These are phyloP conservation scores for Magnaporthales sp. DNA, from an alignment of 2,329 filamentous ascomycete genomes.

Conservation along the genomic window DNA sequence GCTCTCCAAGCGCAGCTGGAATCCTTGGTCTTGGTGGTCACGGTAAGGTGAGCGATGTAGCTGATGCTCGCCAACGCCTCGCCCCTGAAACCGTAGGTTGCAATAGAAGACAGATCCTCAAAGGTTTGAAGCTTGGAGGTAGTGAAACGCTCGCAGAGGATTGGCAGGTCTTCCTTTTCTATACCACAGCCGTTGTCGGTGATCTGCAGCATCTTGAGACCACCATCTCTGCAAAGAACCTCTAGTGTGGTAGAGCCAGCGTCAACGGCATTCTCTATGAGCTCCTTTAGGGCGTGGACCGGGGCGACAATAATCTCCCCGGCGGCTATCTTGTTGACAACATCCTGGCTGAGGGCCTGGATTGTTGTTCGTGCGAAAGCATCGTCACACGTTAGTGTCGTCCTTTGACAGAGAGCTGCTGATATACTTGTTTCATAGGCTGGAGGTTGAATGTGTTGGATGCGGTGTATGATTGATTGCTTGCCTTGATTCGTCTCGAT, in stretches of 20 bases:
- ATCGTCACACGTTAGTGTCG: not conserved
- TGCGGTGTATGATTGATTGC: too few species aligned
- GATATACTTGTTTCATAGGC: conserved; percentile 2
- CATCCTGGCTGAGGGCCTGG: conserved; percentile 79
- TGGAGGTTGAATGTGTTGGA: not conserved
- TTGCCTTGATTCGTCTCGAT: conserved; percentile 10
- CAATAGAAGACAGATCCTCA: conserved; percentile 82
- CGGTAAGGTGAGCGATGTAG: conserved; percentile 90
- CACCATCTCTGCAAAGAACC: conserved; percentile 88
- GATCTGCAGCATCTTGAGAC: conserved; percentile 89
- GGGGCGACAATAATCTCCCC: conserved; percentile 98
- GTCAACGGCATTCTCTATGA: conserved; percentile 95
- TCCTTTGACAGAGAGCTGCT: conserved; percentile 23
- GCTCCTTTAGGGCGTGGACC: conserved; percentile 89
- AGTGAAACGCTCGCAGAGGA: conserved; percentile 92
- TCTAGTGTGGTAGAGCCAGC: conserved; percentile 91
- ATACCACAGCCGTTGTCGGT: conserved; percentile 97
- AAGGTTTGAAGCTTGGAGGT: conserved; percentile 93
- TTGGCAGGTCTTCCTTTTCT: conserved; percentile 84
- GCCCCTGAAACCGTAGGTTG: conserved; percentile 95
- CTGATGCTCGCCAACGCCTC: conserved; percentile 96
- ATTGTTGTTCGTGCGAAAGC: not conserved
- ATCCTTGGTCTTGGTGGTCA: conserved; percentile 87
- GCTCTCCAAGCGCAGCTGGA: conserved; percentile 87
- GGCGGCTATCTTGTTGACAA: conserved; percentile 97